A percentile compares a stretch with the other conserved stretches of the same genome.
Evolutionary conservation across 2,329 filamentous ascomycete genomes (phyloP).

Genomic region (Ophiosphaerella narmari): DNA sequence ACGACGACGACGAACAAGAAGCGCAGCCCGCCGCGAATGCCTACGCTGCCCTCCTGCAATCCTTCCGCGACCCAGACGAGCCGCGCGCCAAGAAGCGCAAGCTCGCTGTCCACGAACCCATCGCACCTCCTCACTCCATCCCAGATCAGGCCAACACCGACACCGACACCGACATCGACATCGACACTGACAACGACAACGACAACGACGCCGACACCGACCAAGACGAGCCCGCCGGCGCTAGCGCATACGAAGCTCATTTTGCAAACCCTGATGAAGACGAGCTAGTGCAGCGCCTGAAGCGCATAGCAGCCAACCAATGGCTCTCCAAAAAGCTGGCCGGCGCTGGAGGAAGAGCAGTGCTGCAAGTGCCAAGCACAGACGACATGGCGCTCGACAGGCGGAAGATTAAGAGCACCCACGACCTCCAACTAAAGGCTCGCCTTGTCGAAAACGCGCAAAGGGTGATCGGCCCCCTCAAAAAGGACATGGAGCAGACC

Average conservation of each 20-base stretch:
- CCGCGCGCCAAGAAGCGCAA: constrained; percentile 61
- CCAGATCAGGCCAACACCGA: neutral
- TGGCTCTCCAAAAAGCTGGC: constrained; percentile 53
- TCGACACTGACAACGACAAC: too few relatives aligned
- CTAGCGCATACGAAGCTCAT: constrained; percentile 80
- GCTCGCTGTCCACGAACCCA: constrained; percentile 33
- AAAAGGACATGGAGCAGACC: constrained; percentile 62
- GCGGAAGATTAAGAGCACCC: constrained; percentile 27
- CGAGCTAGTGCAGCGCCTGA: constrained; percentile 58
- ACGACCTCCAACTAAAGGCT: constrained; percentile 40
- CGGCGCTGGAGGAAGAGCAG: constrained; percentile 30
- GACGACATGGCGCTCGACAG: constrained; percentile 19
- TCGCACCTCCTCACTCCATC: neutral
- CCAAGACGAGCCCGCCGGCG: constrained; percentile 48
- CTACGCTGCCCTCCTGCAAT: constrained; percentile 62
- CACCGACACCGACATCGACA: too few relatives aligned
- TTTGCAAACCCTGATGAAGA: constrained; percentile 72
- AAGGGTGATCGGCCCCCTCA: constrained; percentile 55
- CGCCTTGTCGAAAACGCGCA: constrained; percentile 37
- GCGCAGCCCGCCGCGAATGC: constrained; percentile 45
- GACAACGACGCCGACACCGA: constrained; percentile 7
- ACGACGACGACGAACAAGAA: constrained; percentile 27
- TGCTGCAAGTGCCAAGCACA: constrained; percentile 31
- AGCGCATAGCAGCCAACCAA: constrained; percentile 52
- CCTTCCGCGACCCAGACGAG: constrained; percentile 52